These are phyloP conservation scores for Pharus latifolius DNA, from an alignment of 176 grass and related monocot species.

Conservation along the genomic window DNA sequence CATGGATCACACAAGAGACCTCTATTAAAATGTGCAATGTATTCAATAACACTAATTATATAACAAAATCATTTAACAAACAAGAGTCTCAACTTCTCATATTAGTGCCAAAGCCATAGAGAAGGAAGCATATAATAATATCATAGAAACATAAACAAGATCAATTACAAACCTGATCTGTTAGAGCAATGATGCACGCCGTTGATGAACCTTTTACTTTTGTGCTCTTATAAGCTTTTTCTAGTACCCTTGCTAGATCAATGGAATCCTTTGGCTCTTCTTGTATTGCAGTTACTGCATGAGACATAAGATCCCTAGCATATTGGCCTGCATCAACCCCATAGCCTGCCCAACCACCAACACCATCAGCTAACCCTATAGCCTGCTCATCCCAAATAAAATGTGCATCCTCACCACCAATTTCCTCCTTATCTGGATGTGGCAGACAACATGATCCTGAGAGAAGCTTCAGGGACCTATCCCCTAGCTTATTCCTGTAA, in stretches of 20 bases:
- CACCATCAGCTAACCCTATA: slow-evolving; percentile 64
- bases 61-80: no score
- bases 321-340: slow-evolving; percentile 58
- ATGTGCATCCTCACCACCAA: slow-evolving; percentile 70
- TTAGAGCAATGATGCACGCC: slow-evolving; percentile 69
- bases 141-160: not conserved
- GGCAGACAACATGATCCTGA: slow-evolving; percentile 62
- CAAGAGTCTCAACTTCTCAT: not conserved
- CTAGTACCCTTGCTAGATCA: slow-evolving; percentile 50
- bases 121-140: not conserved
- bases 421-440: slow-evolving; percentile 69
- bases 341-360: slow-evolving; percentile 62
- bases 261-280: slow-evolving; percentile 52
- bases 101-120: not conserved
- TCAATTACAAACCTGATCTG: slow-evolving; percentile 35
- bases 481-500: slow-evolving; percentile 26
- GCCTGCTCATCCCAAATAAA: slow-evolving; percentile 63
- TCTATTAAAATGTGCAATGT: no score
- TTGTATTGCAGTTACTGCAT: slow-evolving; percentile 45
- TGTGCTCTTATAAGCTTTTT: slow-evolving; percentile 54
- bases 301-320: slow-evolving; percentile 50
- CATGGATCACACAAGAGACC: no score
- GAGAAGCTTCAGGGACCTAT: slow-evolving; percentile 41
- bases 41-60: no score
- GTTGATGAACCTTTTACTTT: slow-evolving; percentile 55